Evolutionary conservation across 2,329 filamentous ascomycete genomes (phyloP).

Genomic region (Diplodia scrobiculata): DNA sequence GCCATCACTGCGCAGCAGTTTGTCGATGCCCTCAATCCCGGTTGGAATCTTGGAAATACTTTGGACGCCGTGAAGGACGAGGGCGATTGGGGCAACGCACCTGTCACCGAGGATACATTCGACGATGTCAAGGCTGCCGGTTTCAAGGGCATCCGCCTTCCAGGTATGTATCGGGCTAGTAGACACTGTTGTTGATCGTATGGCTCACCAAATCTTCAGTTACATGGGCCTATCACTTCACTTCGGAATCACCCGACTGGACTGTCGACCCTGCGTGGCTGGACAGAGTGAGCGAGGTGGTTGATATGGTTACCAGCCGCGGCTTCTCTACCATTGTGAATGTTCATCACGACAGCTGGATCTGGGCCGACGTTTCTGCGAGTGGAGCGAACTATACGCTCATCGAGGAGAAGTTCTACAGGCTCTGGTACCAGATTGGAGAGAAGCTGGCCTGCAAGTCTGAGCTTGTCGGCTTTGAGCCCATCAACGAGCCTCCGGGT

Average conservation of each 20-base stretch:
- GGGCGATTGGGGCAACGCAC: slow-evolving; percentile 61
- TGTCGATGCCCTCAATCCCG: slow-evolving; percentile 55
- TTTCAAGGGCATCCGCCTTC: slow-evolving; percentile 62
- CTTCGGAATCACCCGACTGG: slow-evolving; percentile 55
- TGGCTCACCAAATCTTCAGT: slow-evolving; percentile 43
- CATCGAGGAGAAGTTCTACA: slow-evolving; percentile 60
- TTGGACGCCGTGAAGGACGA: slow-evolving; percentile 60
- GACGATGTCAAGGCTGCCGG: slow-evolving; percentile 56
- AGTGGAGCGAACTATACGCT: slow-evolving; percentile 52
- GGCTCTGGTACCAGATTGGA: slow-evolving; percentile 62
- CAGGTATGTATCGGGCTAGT: slow-evolving; percentile 40
- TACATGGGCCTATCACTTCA: slow-evolving; percentile 62
- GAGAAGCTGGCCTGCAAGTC: slow-evolving; percentile 58
- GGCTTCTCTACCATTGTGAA: slow-evolving; percentile 60
- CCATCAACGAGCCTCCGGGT: slow-evolving; percentile 62
- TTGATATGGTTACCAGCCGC: slow-evolving; percentile 57
- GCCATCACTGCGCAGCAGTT: slow-evolving; percentile 52
- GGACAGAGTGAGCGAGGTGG: slow-evolving; percentile 59
- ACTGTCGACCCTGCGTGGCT: slow-evolving; percentile 59
- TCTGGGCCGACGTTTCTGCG: slow-evolving; percentile 58
- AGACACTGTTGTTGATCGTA: neutral
- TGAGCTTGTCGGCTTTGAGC: slow-evolving; percentile 58
- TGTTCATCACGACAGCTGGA: slow-evolving; percentile 62
- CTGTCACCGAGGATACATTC: slow-evolving; percentile 55
- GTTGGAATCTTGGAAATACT: slow-evolving; percentile 65